Percentiles rank a stretch among this genome's conserved stretches.
phyloP scores from a whole-genome alignment of 352 stramenopile genomes.

The Phytophthora ramorum region DNA sequence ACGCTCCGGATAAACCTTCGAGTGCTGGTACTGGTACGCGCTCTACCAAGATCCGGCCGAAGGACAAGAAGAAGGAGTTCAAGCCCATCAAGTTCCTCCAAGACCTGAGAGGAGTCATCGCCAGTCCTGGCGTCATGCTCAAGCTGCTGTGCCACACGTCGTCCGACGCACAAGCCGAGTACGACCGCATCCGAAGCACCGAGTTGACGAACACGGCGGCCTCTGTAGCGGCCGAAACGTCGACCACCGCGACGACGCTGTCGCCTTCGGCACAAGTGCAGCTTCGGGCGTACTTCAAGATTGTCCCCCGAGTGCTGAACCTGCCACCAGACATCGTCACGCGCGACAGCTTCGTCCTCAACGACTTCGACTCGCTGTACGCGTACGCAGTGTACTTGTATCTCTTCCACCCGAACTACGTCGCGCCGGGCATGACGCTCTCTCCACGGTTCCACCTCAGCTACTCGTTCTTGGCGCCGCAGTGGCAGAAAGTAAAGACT shows the following conservation, averaged over 20 bases:
- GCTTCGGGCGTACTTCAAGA: slow-evolving; percentile 78
- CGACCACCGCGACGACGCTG: slow-evolving; percentile 60
- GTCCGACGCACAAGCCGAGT: slow-evolving; percentile 55
- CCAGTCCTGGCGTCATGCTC: slow-evolving; percentile 69
- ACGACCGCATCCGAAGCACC: slow-evolving; percentile 54
- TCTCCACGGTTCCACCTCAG: slow-evolving; percentile 62
- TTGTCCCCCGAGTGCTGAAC: slow-evolving; percentile 53
- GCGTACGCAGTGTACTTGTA: slow-evolving; percentile 69
- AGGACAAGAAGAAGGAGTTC: slow-evolving; percentile 74
- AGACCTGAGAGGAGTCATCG: slow-evolving; percentile 59
- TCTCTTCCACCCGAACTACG: slow-evolving; percentile 69
- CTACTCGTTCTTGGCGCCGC: slow-evolving; percentile 59
- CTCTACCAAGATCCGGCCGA: slow-evolving; percentile 36
- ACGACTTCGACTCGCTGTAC: slow-evolving; percentile 82
- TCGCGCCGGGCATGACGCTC: slow-evolving; percentile 50
- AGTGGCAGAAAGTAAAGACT: slow-evolving; percentile 78
- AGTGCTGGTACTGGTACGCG: slow-evolving; percentile 14
- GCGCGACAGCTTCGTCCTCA: slow-evolving; percentile 71
- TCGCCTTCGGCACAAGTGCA: slow-evolving; percentile 63
- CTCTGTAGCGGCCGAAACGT: slow-evolving; percentile 47
- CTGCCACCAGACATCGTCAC: slow-evolving; percentile 72
- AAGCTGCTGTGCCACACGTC: slow-evolving; percentile 78
- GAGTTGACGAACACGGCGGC: slow-evolving; percentile 38
- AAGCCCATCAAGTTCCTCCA: slow-evolving; percentile 75
- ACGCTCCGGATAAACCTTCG: slow-evolving; percentile 14